A percentile compares a stretch with the other conserved stretches of the same genome.
Evolutionary conservation across 1,284 basidiomycete species (phyloP).

Genomic region (Somion occarium): DNA sequence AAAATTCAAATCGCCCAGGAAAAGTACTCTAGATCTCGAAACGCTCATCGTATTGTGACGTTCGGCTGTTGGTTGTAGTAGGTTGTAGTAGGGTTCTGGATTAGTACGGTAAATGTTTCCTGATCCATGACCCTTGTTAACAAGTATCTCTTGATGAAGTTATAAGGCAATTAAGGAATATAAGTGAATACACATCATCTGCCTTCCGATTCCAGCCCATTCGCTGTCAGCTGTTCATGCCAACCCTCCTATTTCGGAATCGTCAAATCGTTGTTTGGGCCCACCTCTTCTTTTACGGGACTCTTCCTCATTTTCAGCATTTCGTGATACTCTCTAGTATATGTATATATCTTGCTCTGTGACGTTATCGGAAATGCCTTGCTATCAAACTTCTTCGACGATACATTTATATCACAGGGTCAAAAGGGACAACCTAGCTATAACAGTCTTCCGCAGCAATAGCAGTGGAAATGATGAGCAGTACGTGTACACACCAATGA

Average conservation of each 20-base stretch:
- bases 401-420: too few relatives aligned
- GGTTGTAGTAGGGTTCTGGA: slow-evolving; percentile 54
- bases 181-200: slow-evolving; percentile 21
- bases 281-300: slow-evolving; percentile 58
- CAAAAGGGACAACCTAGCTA: too few relatives aligned
- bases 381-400: too few relatives aligned
- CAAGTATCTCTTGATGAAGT: neutral
- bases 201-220: slow-evolving; percentile 3
- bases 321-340: neutral
- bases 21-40: slow-evolving; percentile 38
- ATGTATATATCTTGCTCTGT: too few relatives aligned
- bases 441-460: too few relatives aligned
- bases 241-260: slow-evolving; percentile 72
- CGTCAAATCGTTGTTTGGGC: slow-evolving; percentile 59
- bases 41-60: neutral
- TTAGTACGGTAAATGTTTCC: slow-evolving; percentile 58
- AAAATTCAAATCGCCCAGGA: slow-evolving; percentile 62
- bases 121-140: slow-evolving; percentile 47
- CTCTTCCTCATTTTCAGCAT: slow-evolving; percentile 59
- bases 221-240: slow-evolving; percentile 50
- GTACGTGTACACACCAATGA: too few relatives aligned
- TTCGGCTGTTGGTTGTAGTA: slow-evolving; percentile 18
- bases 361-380: too few relatives aligned
- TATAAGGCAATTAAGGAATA: slow-evolving; percentile 60
- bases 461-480: too few relatives aligned